phyloP scores from a whole-genome alignment of 1,139 yeast species.

The Yamadazyma diddensiae region DNA sequence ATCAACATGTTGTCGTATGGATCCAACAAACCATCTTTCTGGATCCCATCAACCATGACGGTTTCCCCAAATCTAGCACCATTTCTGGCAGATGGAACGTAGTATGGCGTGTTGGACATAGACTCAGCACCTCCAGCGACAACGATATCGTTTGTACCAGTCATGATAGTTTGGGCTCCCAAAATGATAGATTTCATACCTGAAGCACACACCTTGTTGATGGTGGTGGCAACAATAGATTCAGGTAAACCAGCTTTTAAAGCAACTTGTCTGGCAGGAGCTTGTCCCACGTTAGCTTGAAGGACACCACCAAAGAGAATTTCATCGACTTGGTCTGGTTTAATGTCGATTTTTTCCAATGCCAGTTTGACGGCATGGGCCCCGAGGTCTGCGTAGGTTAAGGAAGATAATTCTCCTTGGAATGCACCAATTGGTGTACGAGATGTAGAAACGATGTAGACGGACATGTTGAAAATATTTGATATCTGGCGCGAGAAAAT shows the following conservation, averaged over 20 bases:
- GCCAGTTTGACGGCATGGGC: slow-evolving; percentile 91
- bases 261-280: slow-evolving; percentile 98
- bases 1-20: slow-evolving; percentile 83
- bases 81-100: slow-evolving; percentile 76
- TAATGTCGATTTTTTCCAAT: slow-evolving; percentile 71
- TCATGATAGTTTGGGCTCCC: slow-evolving; percentile 85
- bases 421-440: slow-evolving; percentile 96
- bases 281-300: slow-evolving; percentile 94
- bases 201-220: slow-evolving; percentile 96
- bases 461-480: slow-evolving; percentile 32
- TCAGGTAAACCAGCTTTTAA: slow-evolving; percentile 82
- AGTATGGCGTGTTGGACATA: slow-evolving; percentile 95
- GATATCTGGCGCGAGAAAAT: neutral
- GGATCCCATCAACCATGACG: slow-evolving; percentile 77
- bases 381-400: slow-evolving; percentile 82
- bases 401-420: slow-evolving; percentile 76
- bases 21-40: slow-evolving; percentile 88
- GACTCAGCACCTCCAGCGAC: slow-evolving; percentile 98
- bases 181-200: slow-evolving; percentile 89
- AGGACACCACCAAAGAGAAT: slow-evolving; percentile 89
- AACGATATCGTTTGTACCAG: slow-evolving; percentile 89
- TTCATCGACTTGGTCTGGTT: slow-evolving; percentile 81
- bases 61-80: slow-evolving; percentile 91
- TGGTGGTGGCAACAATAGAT: slow-evolving; percentile 77
- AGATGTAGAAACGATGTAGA: slow-evolving; percentile 84